phyloP scores from a whole-genome alignment of 2,329 filamentous ascomycete species.

The Tothia fuscella region DNA sequence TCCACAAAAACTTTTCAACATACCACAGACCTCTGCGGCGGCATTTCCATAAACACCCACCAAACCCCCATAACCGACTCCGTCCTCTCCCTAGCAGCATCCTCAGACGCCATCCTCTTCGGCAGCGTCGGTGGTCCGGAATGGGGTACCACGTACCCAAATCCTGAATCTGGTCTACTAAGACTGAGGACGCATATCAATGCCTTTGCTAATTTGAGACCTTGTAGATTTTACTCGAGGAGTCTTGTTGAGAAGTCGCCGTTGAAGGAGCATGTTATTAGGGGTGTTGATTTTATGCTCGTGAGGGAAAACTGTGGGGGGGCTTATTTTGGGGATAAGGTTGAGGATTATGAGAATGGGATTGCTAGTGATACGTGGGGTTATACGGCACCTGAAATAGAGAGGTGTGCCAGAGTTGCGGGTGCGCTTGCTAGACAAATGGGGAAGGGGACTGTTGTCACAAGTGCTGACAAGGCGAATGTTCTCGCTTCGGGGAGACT shows the following conservation, averaged over 20 bases:
- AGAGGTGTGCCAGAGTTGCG: conserved; percentile 35
- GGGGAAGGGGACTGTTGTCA: conserved; percentile 28
- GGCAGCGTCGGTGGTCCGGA: conserved; percentile 38
- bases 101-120: conserved; percentile 36
- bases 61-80: conserved; percentile 32
- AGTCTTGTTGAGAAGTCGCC: conserved; percentile 28
- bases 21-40: conserved; percentile 23
- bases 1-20: conserved; percentile 18
- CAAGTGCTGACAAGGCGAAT: conserved; percentile 42
- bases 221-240: conserved; percentile 35
- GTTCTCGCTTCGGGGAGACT: conserved; percentile 38
- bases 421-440: conserved; percentile 30
- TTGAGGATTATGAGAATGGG: conserved; percentile 26
- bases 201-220: conserved; percentile 40
- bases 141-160: conserved; percentile 30
- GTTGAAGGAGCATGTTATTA: conserved; percentile 33
- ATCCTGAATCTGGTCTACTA: conserved; percentile 35
- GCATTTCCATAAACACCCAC: conserved; percentile 33
- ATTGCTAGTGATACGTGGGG: conserved; percentile 37
- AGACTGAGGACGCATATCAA: conserved; percentile 29
- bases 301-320: conserved; percentile 41
- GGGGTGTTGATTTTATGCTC: conserved; percentile 37
- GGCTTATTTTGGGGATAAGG: conserved; percentile 38
- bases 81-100: conserved; percentile 29
- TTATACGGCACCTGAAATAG: conserved; percentile 34